Evolutionary conservation across 495 filamentous ascomycete species (phyloP), one percentile per base, ranked within the genome.

Genomic region (Cetradonia linearis): DNA sequence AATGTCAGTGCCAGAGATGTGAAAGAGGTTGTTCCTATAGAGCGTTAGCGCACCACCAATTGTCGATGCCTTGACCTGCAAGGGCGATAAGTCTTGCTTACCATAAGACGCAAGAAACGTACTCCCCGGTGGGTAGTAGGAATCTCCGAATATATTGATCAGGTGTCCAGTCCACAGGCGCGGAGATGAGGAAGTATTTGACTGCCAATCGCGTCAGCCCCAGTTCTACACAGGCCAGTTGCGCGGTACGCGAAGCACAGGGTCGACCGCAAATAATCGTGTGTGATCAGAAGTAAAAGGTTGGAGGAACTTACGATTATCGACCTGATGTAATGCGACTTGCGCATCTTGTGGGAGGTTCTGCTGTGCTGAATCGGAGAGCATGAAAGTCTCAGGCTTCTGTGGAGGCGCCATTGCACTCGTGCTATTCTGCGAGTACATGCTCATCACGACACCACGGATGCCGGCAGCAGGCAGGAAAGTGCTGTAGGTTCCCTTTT

Each of bases 121-220:
- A 97, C 79, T 98, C 93, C 68, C 93, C 93, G 14, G 93, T 98
- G 1, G 93, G 93, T 56, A 98, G 79, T 61, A 97, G 80, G 70
- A 97, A 97, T 58, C 93, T 83, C 62, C 94, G 83, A 68, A 98
- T 97, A 67, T 96, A 91, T 73, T 97, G 93, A 70, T 97, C 94
- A 11, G 84, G 86, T 63, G 86, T 86, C 93, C 93, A 98, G 78
- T 98, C 94, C 55, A 98, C 93, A 31, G 93, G 93, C 36, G 93
- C 93, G 20, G 93, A 97, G 61, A 98, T 91, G 72, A 98, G 88
- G 78, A 98, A 98, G 73, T 97, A 98, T 83, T 98, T 98, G 70
- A 98, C 93, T 98, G 68, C 40, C 59, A 52, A 44, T 55, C 34
- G 56, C 46, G 61, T 71, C 62, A 71, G 66, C 40, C 23, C 36